Conservation (phyloP, 108 stramenopile genomes). For the Cyclotella atomus region DNA sequence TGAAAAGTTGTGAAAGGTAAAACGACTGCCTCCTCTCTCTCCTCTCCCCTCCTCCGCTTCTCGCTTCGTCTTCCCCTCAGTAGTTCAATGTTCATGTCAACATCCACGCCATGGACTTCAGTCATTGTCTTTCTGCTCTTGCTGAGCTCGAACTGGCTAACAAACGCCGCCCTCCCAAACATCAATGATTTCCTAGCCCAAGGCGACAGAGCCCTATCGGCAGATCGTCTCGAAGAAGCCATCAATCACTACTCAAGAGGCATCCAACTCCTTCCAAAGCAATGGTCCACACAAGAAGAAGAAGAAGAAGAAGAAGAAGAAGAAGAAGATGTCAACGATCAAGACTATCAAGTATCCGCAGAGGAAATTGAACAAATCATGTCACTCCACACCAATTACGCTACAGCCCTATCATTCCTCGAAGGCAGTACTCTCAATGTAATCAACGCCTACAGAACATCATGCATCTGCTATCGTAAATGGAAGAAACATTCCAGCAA, state of each 20-base stretch:
- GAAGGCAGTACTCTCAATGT: slow-evolving; percentile 12
- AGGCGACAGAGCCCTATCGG: neutral
- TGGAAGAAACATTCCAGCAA: neutral
- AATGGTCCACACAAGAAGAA: neutral
- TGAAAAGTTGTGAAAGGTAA: no score
- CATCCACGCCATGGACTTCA: no score
- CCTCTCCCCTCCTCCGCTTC: no score
- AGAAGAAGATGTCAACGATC: neutral
- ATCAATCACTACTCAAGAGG: slow-evolving; percentile 1
- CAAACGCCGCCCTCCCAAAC: neutral
- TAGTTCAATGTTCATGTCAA: no score
- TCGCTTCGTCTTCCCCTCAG: no score
- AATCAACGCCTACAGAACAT: neutral
- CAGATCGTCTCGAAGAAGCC: slow-evolving; percentile 1
- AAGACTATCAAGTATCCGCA: neutral
- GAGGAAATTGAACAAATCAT: slow-evolving; percentile 1
- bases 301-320: no score
- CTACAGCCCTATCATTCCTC: slow-evolving; percentile 2
- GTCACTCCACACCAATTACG: slow-evolving; percentile 19
- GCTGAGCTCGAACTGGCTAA: no score
- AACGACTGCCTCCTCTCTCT: no score
- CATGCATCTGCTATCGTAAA: slow-evolving; percentile 12
- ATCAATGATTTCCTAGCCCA: neutral
- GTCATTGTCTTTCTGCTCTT: no score
- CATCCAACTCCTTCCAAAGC: slow-evolving; percentile 13